A percentile compares a stretch with the other conserved stretches of the same genome.
These are phyloP conservation scores for Globisporangium recalcitrans DNA, from an alignment of 352 stramenopile genomes.

Conservation along the genomic window DNA sequence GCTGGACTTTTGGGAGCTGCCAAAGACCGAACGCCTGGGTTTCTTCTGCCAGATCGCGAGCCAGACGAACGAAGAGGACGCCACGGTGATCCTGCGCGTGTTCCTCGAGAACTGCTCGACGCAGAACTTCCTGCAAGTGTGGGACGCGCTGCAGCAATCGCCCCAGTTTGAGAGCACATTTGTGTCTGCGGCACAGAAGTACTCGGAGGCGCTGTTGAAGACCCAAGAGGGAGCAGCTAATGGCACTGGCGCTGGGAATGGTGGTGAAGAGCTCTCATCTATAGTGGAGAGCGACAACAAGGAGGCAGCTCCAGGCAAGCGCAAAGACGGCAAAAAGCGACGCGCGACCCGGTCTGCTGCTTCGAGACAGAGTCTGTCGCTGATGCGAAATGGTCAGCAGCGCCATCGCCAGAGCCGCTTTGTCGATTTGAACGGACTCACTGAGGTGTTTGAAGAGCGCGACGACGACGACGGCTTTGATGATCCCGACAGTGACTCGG, in stretches of 20 bases:
- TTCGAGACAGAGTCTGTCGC: slow-evolving; percentile 5
- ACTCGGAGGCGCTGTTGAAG: slow-evolving; percentile 14
- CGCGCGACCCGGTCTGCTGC: not conserved
- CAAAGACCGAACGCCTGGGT: slow-evolving; percentile 43
- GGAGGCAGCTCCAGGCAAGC: slow-evolving; percentile 6
- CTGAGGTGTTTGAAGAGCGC: slow-evolving; percentile 42
- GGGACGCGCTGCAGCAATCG: slow-evolving; percentile 42
- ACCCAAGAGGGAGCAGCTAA: not conserved
- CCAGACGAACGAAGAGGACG: slow-evolving; percentile 45
- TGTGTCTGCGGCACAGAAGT: slow-evolving; percentile 19
- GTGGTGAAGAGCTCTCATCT: not conserved
- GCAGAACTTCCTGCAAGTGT: slow-evolving; percentile 38
- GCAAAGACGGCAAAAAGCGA: not conserved
- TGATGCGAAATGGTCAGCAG: not conserved
- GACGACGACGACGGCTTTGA: slow-evolving; percentile 16
- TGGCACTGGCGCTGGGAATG: not conserved
- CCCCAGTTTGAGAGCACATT: slow-evolving; percentile 44
- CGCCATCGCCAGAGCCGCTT: slow-evolving; percentile 22
- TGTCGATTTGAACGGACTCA: slow-evolving; percentile 47
- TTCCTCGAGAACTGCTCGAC: slow-evolving; percentile 31
- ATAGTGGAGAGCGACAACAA: slow-evolving; percentile 4
- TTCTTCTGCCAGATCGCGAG: slow-evolving; percentile 74
- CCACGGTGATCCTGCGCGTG: slow-evolving; percentile 29
- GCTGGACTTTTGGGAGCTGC: slow-evolving; percentile 63
- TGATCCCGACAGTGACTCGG: not conserved